Evolutionary conservation across 1,139 yeast genomes (phyloP).

Genomic region (Protomyces inundatus): DNA sequence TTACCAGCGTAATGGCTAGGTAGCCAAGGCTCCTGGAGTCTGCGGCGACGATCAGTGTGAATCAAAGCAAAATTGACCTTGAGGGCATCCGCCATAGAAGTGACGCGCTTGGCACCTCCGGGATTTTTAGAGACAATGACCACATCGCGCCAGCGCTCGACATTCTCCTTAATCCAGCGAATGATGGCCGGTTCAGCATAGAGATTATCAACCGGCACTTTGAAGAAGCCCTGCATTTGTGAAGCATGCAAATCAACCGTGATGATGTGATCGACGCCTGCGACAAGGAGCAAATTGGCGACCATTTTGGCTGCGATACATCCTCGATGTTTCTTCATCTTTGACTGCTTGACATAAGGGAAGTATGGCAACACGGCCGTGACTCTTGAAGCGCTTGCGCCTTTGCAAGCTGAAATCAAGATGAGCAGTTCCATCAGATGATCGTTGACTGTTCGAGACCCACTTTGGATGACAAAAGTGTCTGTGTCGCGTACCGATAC

Average conservation of each 20-base stretch:
- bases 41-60: slow-evolving; percentile 91
- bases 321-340: slow-evolving; percentile 97
- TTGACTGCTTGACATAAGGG: slow-evolving; percentile 94
- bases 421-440: slow-evolving; percentile 94
- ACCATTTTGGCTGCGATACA: slow-evolving; percentile 98
- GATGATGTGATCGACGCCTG: slow-evolving; percentile 98
- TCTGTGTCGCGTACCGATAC: slow-evolving; percentile 94
- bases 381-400: slow-evolving; percentile 85
- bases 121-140: slow-evolving; percentile 94
- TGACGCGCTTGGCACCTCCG: slow-evolving; percentile 92
- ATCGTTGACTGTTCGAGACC: slow-evolving; percentile 74
- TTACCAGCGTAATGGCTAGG: slow-evolving; percentile 31
- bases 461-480: slow-evolving; percentile 91
- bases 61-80: slow-evolving; percentile 98
- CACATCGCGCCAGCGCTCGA: slow-evolving; percentile 77
- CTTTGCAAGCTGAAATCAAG: slow-evolving; percentile 89
- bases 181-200: slow-evolving; percentile 97
- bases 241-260: slow-evolving; percentile 95
- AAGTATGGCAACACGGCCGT: slow-evolving; percentile 90
- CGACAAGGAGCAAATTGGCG: slow-evolving; percentile 90
- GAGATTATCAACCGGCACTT: slow-evolving; percentile 92
- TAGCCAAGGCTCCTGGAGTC: slow-evolving; percentile 53
- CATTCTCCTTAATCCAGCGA: slow-evolving; percentile 89
- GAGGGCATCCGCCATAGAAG: slow-evolving; percentile 90
- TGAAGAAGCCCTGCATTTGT: slow-evolving; percentile 98